Percentiles rank a stretch among this genome's conserved stretches.
Evolutionary conservation across 2,329 filamentous ascomycete genomes (phyloP).

Genomic region (Fusarium dimerum): DNA sequence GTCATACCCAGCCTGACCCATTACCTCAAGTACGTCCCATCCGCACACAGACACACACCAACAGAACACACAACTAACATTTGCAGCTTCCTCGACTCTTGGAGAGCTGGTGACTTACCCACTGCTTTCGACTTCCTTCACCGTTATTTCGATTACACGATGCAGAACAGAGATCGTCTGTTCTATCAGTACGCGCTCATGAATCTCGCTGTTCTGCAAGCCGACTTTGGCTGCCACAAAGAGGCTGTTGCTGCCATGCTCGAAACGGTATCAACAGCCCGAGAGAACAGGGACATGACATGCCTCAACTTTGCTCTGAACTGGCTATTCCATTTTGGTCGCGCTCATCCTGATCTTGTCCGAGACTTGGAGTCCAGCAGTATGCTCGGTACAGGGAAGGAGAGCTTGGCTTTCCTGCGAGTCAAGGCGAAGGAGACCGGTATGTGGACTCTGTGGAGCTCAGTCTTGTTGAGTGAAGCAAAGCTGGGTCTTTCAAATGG

Average conservation of each 20-base stretch:
- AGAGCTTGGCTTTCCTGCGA: conserved; percentile 81
- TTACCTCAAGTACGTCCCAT: conserved; percentile 62
- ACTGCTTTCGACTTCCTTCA: conserved; percentile 90
- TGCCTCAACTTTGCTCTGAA: conserved; percentile 95
- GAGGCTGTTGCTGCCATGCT: conserved; percentile 94
- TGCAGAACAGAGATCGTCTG: conserved; percentile 78
- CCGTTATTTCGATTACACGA: conserved; percentile 95
- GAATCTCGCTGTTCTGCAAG: conserved; percentile 89
- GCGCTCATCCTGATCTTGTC: conserved; percentile 77
- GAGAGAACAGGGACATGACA: conserved; percentile 88
- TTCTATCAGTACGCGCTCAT: conserved; percentile 95
- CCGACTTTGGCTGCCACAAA: conserved; percentile 88
- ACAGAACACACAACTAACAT: conserved; percentile 11
- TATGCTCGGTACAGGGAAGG: conserved; percentile 75
- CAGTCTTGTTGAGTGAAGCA: conserved; percentile 81
- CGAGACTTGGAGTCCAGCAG: conserved; percentile 69
- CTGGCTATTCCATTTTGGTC: conserved; percentile 95
- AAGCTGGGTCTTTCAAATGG: conserved; percentile 76
- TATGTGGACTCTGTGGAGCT: conserved; percentile 83
- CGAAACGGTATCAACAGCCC: conserved; percentile 90
- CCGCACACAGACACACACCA: background rate
- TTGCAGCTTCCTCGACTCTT: conserved; percentile 81
- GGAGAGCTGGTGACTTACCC: conserved; percentile 86
- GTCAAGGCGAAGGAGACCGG: conserved; percentile 82
- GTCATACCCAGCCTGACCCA: conserved; percentile 73